Base-by-base conservation (phyloP, 257 asterid genomes). In the Nicotiana tomentosiformis region DNA sequence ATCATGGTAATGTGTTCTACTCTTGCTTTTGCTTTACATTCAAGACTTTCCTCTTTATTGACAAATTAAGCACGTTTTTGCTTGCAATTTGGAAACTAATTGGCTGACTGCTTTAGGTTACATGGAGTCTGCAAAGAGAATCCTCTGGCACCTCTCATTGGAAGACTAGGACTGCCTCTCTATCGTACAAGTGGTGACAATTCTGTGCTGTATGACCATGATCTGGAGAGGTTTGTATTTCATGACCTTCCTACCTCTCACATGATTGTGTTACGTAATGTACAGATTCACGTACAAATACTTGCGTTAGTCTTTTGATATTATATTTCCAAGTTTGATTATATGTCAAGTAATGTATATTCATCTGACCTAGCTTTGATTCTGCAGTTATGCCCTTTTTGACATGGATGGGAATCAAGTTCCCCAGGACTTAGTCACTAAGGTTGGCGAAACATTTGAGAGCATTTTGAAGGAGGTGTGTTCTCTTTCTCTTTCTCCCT, bases 121-220 rank as follows among this genome's bases (percentile, higher is more conserved):
- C 98, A 96, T 88, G 99, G 99, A 61, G 98, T 93, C 82, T 91
- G 97, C 93, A 90, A 93, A 78, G 98, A 96, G 87, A 96, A 96
- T 88, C 99, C 99, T 8, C 86, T 96, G 86, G 98, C 99, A 78
- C 89, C 97, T 35, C 87, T 96, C 64, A 96, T 96, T 66, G 97
- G 98, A 81, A 90, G 96, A 87, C 86, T 96, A 85, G 99, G 99
- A 80, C 85, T 96, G 53, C 99, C 99, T 33, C 98, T 96, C 62
- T 96, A 96, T 81, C 98, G 99, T 9, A 96, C 99, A 7, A 94
- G 99, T 51, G 99, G 97, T 57, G 98, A 96, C 88, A 96, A 96
- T 88, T 94, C 99, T 3, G 99, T 96, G 86, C 85, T 96, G 82
- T 96, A 96, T 57, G 99, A 96, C 91, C 99, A 96, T 89, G 98